Evolutionary conservation across 192 early-diverging fungal species (phyloP), one percentile per base, ranked within the genome.

Genomic region (Rhizophagus clarus): DNA sequence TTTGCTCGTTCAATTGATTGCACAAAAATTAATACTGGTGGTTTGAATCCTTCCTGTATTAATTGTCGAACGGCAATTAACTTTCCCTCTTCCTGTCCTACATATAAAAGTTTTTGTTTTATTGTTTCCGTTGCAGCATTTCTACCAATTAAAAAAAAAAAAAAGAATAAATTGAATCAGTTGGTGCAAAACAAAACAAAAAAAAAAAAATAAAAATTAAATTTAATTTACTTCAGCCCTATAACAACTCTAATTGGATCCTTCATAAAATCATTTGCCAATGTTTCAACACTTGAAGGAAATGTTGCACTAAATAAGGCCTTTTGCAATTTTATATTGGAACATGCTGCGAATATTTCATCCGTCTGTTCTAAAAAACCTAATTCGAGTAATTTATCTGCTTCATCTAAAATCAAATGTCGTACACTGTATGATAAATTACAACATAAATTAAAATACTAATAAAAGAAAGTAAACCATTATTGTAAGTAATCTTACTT

Each of bases 1-100:
- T 96, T 96, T 73, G 98, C 96, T 71, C 98, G 93, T 28, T 98
- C 97, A 76, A 98, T 98, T 24, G 95, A 97, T 84, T 99, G 97
- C 11, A 98, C 96, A 80, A 99, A 99, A 40, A 99, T 93, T 45
- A 99, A 85, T 7, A 95, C 94, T 15, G 98, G 97, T 14, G 98
- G 98, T 77, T 94, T 94, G 68, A 99, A 87, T 3, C 92, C 93
- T 3, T 88, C 85, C 74, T 92, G 89, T 22, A 98, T 88, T 83
- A 96, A 89, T 74, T 98, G 95, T 45, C 98, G 92, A 31, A 99
- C 90, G 51, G 94, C 96, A 5, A 98, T 83, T 40, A 97, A 90
- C 83, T 99, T 99, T 79, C 98, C 98, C 26, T 93, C 90, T 81
- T 99, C 98, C 63, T 93, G 91, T 37, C 97, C 97, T 29, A 95